Base-by-base conservation (phyloP, 1,284 basidiomycete species). In the Cronartium ribicola region DNA sequence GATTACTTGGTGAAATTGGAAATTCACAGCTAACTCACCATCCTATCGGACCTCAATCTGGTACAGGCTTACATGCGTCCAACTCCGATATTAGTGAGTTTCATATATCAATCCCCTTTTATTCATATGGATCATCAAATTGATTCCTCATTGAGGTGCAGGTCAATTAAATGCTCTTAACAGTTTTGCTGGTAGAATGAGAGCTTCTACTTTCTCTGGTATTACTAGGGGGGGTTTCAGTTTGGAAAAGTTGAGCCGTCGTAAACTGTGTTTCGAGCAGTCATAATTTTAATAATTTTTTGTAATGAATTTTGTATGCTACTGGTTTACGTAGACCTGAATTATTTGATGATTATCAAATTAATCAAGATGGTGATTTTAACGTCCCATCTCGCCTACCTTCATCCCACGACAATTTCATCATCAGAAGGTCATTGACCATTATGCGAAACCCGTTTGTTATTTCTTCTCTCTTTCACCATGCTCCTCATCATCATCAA, bases 371-470 rank as follows among this genome's bases (percentile, higher is more conserved):
- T 29, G 29, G 29, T 29, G 29, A 29, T 29, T 29, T 29, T 29
- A 29, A 29, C 29, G 29, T 29, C 2, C 29, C 2, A 29, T 29
- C 29, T 29, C 29, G 29, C 29, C 29, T 29, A 29, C 6, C 22
- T 14, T 51, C 10, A 29, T n/a, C 29, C 57, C 5, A 22, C 20
- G 4, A 5, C 55, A 60, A 7, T 29, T 20, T 4, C 63, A 70
- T 57, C 67, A 62, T 62, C 37, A 40, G 46, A 70, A 70, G 37
- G 67, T 70, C 59, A 70, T 70, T 20, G 67, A 70, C 44, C 67
- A 70, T 46, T 70, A 70, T 46, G 67, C 62, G 57, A 70, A 70
- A 36, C 67, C 67, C 59, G 61, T 20, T 29, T 43, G 46, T 57
- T 3, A n/a, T 14, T n/a, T 46, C 22, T 11, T 46, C 43, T 36